Evolutionary conservation across 768 basidiomycete species (phyloP), one percentile per base, ranked within the genome.

Genomic region (Boletus pseudo-olivaceus): DNA sequence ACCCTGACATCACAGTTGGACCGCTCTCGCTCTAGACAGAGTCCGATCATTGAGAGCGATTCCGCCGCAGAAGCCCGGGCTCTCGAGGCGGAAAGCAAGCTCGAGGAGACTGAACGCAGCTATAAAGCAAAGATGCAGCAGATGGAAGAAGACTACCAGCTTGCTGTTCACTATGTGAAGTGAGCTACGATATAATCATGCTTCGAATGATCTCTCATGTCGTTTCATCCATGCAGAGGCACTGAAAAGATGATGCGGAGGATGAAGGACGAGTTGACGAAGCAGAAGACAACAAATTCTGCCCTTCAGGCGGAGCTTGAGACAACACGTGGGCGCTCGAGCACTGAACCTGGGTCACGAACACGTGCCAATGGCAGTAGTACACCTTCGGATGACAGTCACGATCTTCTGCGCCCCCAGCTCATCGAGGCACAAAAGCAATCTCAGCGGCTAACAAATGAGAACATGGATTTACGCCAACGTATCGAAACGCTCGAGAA

Each of bases 111-210:
- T 29, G 92, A 93, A 67, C 78, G 81, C 54, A 79, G 76, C 57
- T 90, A 93, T 71, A 88, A 88, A 71, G 77, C 82, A 23, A 83
- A 89, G 53, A 81, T 95, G 74, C 83, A 85, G 62, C 90, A 94
- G 68, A 83, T 98, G 72, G 95, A 98, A 72, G 84, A 90, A 44
- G 96, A 98, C 65, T 98, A 99, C 71, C 90, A 94, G 65, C 83
- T 95, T 48, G 96, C 97, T 14, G 95, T 98, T 51, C 90, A 93
- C 67, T 98, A 97, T 73, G 94, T 98, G 62, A 98, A 98, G 91
- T 92, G 70, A 75, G 87, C 72, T 55, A 51, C 35, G 51, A 58
- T 58, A 74, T 59, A 55, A 49, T 47, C 47, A 29, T 53, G 37
- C 46, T 53, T 49, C 34, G 62, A 48, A 40, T 35, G 43, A 50